phyloP scores from a whole-genome alignment of 371 early-diverging fungal species.

The Vairimorpha ceranae region DNA sequence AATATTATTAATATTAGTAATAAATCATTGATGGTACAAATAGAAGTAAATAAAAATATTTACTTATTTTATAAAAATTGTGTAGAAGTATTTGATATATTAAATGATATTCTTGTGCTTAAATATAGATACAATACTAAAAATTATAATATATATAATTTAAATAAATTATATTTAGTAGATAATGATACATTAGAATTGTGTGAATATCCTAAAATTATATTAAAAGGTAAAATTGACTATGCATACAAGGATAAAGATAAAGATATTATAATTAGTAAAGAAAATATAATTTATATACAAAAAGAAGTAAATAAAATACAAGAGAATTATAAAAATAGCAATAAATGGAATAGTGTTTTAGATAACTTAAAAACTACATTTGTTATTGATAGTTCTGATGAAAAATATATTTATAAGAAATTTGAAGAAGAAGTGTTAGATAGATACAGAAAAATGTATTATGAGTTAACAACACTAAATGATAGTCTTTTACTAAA shows the following conservation, averaged over 20 bases:
- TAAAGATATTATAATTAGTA: not conserved
- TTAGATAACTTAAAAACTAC: not conserved
- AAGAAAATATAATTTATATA: not conserved
- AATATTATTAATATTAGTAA: not conserved
- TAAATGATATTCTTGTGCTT: constrained; percentile 1
- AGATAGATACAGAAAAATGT: constrained; percentile 28
- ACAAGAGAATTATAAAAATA: not conserved
- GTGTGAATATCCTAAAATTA: constrained; percentile 5
- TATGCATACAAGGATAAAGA: constrained; percentile 5
- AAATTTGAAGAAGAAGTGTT: constrained; percentile 23
- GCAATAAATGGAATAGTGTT: not conserved
- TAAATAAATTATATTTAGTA: constrained; percentile 9
- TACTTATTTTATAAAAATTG: constrained; percentile 12
- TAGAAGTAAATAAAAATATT: constrained; percentile 10
- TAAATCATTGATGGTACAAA: not conserved
- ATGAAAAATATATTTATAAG: constrained; percentile 11
- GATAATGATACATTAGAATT: constrained; percentile 2
- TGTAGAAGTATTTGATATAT: constrained; percentile 23
- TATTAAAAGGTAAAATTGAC: constrained; percentile 8
- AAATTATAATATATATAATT: not conserved
- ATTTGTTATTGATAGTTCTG: not conserved
- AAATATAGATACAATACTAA: constrained; percentile 19
- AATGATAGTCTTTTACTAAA: constrained; percentile 27
- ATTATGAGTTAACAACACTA: constrained; percentile 21
- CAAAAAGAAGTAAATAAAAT: not conserved